Percentiles rank a stretch among this genome's conserved stretches.
phyloP scores from a whole-genome alignment of 805 yeast genomes.

The Metschnikowia corniflorae region DNA sequence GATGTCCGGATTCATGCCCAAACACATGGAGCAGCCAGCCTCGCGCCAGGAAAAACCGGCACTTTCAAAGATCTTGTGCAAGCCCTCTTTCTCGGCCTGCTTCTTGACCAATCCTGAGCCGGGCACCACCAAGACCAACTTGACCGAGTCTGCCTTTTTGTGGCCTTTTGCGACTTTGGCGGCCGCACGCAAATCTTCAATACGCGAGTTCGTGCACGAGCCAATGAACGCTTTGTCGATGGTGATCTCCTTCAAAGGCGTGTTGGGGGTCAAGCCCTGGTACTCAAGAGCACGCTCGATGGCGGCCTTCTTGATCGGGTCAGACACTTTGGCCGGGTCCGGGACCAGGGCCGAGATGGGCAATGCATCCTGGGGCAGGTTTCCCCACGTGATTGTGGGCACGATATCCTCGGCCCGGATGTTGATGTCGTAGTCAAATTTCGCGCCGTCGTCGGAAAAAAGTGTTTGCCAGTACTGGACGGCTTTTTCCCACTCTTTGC shows the following conservation, averaged over 20 bases:
- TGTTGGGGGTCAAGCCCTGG: constrained; percentile 86
- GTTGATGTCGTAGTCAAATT: constrained; percentile 77
- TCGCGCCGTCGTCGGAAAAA: constrained; percentile 84
- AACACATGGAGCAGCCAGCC: constrained; percentile 99
- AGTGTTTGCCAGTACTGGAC: constrained; percentile 86
- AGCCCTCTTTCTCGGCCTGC: constrained; percentile 93
- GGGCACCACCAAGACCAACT: constrained; percentile 88
- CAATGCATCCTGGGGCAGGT: constrained; percentile 97
- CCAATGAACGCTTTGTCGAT: constrained; percentile 97
- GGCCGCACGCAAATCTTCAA: constrained; percentile 94
- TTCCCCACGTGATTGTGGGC: constrained; percentile 99
- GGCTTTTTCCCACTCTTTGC: constrained; percentile 94
- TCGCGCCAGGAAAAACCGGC: constrained; percentile 99
- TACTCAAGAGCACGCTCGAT: constrained; percentile 89
- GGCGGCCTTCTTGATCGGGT: constrained; percentile 73
- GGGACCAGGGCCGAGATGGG: constrained; percentile 92
- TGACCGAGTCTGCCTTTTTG: constrained; percentile 76
- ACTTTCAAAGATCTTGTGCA: constrained; percentile 81
- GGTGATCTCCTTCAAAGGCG: constrained; percentile 67
- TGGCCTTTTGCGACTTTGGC: constrained; percentile 90
- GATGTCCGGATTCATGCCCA: constrained; percentile 99
- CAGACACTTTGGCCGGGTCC: constrained; percentile 70
- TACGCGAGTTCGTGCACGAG: constrained; percentile 96
- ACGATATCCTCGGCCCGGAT: constrained; percentile 81
- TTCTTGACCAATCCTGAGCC: constrained; percentile 94